Conservation (phyloP, 192 early-diverging fungal species). For the Kappamyces sp. region DNA sequence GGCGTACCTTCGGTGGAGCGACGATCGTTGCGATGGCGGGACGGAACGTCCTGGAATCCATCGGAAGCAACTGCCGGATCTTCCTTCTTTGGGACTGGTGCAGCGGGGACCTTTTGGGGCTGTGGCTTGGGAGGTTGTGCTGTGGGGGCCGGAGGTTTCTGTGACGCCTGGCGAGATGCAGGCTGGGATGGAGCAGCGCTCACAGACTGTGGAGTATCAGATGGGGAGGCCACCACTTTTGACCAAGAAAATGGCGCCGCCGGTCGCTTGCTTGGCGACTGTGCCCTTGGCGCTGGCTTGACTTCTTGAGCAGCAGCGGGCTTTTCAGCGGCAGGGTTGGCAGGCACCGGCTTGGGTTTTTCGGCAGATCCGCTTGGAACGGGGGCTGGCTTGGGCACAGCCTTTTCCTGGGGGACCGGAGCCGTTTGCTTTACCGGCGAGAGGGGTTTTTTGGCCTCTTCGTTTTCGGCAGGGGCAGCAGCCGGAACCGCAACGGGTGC, state of each 20-base stretch:
- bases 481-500: slow-evolving; percentile 15
- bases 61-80: slow-evolving; percentile 7
- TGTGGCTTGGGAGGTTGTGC: neutral
- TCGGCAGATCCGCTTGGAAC: neutral
- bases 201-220: neutral
- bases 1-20: slow-evolving; percentile 1
- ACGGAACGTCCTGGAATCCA: slow-evolving; percentile 31
- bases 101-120: neutral
- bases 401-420: neutral
- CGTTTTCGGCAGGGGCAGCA: slow-evolving; percentile 9
- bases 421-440: neutral
- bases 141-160: slow-evolving; percentile 9
- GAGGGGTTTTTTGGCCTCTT: slow-evolving; percentile 5
- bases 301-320: slow-evolving; percentile 10
- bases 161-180: neutral
- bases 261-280: slow-evolving; percentile 23
- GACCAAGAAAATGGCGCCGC: slow-evolving; percentile 23
- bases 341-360: slow-evolving; percentile 14
- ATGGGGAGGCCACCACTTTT: neutral
- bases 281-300: slow-evolving; percentile 10
- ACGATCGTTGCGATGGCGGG: slow-evolving; percentile 29
- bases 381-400: slow-evolving; percentile 4
- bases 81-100: slow-evolving; percentile 16
- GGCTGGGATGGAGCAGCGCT: neutral
- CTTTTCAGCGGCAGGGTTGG: slow-evolving; percentile 18